A percentile compares a stretch with the other conserved stretches of the same genome.
Conservation (phyloP, 208 protist species). For the Polymyxa betae region DNA sequence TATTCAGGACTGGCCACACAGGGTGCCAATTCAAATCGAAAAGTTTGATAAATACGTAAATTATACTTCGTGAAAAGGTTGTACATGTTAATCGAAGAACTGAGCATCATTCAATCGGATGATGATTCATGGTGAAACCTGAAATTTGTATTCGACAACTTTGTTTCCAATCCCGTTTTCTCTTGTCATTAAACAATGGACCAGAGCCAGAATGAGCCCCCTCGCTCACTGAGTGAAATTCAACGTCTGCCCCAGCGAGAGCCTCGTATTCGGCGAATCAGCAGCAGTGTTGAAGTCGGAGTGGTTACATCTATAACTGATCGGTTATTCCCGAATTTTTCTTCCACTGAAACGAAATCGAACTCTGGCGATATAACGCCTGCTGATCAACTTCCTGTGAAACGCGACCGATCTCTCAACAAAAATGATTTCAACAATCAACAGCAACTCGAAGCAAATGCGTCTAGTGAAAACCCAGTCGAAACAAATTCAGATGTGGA, state of each 20-base stretch:
- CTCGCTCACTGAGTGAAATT: neutral
- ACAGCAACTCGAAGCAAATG: too few species aligned
- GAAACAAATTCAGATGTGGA: too few species aligned
- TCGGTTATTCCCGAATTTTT: neutral
- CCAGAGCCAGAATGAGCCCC: neutral
- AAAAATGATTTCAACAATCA: too few species aligned
- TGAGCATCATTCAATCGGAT: neutral
- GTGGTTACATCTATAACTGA: neutral
- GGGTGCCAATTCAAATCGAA: neutral
- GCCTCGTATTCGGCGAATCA: neutral
- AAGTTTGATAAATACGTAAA: neutral
- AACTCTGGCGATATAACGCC: too few species aligned
- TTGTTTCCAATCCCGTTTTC: neutral
- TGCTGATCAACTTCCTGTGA: too few species aligned
- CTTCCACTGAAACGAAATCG: neutral
- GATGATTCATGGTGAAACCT: neutral
- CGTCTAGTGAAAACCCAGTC: too few species aligned
- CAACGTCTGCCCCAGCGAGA: neutral
- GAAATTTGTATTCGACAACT: neutral
- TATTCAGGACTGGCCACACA: neutral
- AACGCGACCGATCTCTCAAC: too few species aligned
- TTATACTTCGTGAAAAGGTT: neutral
- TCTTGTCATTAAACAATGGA: neutral
- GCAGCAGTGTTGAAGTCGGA: neutral
- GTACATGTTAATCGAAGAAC: neutral